Conservation (phyloP, 495 filamentous ascomycete species). For the Xylaria palmicola region DNA sequence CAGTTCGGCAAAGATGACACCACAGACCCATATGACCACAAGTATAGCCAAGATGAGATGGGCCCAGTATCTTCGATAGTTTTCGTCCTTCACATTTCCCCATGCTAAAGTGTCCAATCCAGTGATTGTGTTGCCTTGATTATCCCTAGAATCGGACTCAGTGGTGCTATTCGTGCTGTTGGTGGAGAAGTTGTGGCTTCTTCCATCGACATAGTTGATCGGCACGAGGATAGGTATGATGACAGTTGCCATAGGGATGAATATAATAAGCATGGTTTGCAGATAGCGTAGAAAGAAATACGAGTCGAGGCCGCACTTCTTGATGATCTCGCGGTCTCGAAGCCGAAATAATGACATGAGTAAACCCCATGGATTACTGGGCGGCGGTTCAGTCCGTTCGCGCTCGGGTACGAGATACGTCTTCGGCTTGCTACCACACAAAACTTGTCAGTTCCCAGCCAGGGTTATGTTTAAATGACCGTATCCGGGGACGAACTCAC, state of each 20-base stretch:
- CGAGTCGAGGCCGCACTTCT: constrained; percentile 93
- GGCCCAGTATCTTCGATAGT: constrained; percentile 81
- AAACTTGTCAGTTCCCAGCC: constrained; percentile 11
- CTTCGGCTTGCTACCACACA: constrained; percentile 65
- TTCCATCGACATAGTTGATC: constrained; percentile 73
- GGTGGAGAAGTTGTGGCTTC: constrained; percentile 52
- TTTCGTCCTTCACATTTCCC: constrained; percentile 77
- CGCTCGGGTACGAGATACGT: constrained; percentile 89
- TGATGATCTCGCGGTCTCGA: constrained; percentile 82
- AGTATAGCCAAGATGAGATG: constrained; percentile 81
- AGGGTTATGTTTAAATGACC: not conserved
- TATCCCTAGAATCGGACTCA: constrained; percentile 34
- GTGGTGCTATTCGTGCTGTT: constrained; percentile 20
- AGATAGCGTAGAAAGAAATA: constrained; percentile 98
- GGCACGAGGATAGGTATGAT: constrained; percentile 86
- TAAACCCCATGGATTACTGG: constrained; percentile 68
- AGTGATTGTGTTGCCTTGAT: constrained; percentile 43
- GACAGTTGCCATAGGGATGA: constrained; percentile 73
- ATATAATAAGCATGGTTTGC: constrained; percentile 89
- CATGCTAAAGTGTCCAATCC: constrained; percentile 82
- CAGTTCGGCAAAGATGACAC: constrained; percentile 83
- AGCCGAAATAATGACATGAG: constrained; percentile 71
- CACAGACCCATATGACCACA: constrained; percentile 80
- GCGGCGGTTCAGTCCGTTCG: constrained; percentile 73
- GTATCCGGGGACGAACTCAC: constrained; percentile 47